Conservation (phyloP, 306 rosid genomes). For the Benincasa hispida region DNA sequence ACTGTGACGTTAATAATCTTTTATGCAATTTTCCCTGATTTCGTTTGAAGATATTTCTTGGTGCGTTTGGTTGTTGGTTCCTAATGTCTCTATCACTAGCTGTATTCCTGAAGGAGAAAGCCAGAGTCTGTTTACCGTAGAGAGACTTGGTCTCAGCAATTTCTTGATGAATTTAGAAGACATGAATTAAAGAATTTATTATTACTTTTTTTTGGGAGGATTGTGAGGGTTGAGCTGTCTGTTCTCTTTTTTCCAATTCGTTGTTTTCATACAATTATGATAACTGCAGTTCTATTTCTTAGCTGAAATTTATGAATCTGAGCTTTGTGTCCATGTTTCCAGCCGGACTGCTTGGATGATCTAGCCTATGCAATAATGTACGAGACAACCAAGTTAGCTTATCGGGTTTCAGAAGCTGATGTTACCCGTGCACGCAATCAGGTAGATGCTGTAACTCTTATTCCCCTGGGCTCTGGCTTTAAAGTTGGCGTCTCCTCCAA, state of each 20-base stretch:
- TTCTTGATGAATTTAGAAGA: background rate
- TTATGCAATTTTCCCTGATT: background rate
- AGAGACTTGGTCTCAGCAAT: background rate
- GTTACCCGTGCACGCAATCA: conserved; percentile 82
- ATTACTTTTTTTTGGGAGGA: background rate
- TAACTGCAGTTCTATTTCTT: background rate
- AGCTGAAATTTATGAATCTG: background rate
- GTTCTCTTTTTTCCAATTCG: background rate
- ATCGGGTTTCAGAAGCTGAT: conserved; percentile 73
- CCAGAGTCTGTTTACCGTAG: background rate
- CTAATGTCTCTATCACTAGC: background rate
- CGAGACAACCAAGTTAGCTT: conserved; percentile 65
- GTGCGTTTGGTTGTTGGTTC: background rate
- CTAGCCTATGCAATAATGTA: conserved; percentile 78
- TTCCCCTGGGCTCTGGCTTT: background rate
- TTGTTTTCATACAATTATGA: background rate
- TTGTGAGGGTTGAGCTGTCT: background rate
- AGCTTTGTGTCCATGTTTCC: conserved; percentile 7
- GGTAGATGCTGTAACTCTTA: conserved; percentile 23
- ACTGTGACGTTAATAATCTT: background rate
- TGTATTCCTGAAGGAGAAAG: background rate
- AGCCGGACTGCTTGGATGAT: conserved; percentile 71
- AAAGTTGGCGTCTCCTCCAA: background rate
- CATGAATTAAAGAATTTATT: background rate
- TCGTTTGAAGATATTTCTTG: background rate